Conservation (phyloP, 192 early-diverging fungal genomes). For the Coemansia biformis region DNA sequence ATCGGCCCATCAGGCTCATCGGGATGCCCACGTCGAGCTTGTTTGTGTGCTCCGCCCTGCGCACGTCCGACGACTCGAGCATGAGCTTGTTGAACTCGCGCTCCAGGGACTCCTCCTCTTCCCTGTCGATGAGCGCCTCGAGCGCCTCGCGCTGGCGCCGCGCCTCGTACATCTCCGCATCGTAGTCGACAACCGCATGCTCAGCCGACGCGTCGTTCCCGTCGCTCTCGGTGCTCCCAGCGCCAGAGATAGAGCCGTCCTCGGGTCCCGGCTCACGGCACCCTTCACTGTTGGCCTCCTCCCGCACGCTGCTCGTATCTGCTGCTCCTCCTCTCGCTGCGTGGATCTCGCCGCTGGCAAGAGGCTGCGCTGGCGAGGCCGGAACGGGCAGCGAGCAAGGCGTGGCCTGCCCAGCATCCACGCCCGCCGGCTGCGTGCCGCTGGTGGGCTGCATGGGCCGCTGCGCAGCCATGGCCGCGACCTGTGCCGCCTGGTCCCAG, state of each 20-base stretch:
- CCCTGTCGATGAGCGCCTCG: conserved; percentile 65
- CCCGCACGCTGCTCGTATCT: too few species aligned
- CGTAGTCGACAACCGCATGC: conserved; percentile 19
- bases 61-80: conserved; percentile 81
- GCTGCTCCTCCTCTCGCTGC: too few species aligned
- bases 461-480: too few species aligned
- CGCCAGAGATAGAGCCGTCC: too few species aligned
- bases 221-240: conserved; percentile 27
- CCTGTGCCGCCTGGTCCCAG: conserved; percentile 78
- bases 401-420: too few species aligned
- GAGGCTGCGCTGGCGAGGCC: too few species aligned
- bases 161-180: conserved; percentile 51
- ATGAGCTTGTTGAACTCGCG: conserved; percentile 84
- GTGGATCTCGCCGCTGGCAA: too few species aligned
- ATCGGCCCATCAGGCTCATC: conserved; percentile 53
- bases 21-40: conserved; percentile 90
- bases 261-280: too few species aligned
- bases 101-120: conserved; percentile 86
- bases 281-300: too few species aligned
- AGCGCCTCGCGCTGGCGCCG: conserved; percentile 55
- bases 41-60: conserved; percentile 54
- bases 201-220: conserved; percentile 33
- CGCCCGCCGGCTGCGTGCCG: too few species aligned
- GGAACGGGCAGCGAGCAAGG: too few species aligned
- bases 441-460: too few species aligned